phyloP scores from a whole-genome alignment of 208 protist genomes.

The Blechomonas ayalai region DNA sequence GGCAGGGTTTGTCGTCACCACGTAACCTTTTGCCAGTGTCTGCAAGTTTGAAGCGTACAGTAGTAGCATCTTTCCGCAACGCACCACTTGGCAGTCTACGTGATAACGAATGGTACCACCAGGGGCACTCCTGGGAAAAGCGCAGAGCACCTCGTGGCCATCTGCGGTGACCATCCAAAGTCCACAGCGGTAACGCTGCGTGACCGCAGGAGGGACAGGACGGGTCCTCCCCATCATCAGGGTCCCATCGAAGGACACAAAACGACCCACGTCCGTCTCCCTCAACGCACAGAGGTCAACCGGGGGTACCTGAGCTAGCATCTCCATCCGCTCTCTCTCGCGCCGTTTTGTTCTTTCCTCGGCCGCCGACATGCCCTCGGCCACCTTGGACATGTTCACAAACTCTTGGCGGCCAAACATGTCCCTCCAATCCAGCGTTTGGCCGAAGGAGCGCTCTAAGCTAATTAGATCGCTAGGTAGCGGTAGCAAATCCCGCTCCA shows the following conservation, averaged over 20 bases:
- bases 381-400: constrained; percentile 10
- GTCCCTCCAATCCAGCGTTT: constrained; percentile 67
- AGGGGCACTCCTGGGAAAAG: constrained; percentile 39
- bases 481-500: constrained; percentile 56
- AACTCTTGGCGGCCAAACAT: constrained; percentile 51
- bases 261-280: constrained; percentile 24
- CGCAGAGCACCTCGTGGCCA: constrained; percentile 55
- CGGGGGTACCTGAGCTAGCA: background rate
- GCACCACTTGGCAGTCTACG: constrained; percentile 77
- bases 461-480: constrained; percentile 66
- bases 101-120: constrained; percentile 69
- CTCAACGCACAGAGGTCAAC: constrained; percentile 11
- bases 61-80: constrained; percentile 16
- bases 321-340: background rate
- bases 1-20: constrained; percentile 47
- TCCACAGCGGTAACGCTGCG: constrained; percentile 37
- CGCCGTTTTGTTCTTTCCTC: background rate
- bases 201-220: constrained; percentile 26
- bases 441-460: constrained; percentile 76
- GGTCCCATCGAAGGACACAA: constrained; percentile 59
- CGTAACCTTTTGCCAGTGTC: constrained; percentile 59
- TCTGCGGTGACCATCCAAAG: constrained; percentile 57
- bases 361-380: background rate
- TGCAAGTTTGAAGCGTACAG: constrained; percentile 71
- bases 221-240: constrained; percentile 19